Evolutionary conservation across 345 rosid genomes (phyloP).

Genomic region (Cardamine chenopodiifolia): DNA sequence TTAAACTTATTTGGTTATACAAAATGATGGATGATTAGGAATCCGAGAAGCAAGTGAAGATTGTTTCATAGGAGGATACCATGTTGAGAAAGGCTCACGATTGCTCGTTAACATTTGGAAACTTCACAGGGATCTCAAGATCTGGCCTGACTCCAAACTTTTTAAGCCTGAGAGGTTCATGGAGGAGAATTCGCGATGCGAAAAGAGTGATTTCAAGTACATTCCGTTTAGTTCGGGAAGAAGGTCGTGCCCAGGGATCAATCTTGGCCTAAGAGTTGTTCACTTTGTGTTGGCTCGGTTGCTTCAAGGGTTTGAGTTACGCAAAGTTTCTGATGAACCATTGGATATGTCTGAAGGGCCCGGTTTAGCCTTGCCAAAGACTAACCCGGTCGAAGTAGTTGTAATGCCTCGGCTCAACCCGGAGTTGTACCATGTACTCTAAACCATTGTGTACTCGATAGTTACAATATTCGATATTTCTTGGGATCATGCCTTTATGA

Average conservation of each 20-base stretch:
- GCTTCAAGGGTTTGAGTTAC: conserved; percentile 53
- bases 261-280: conserved; percentile 48
- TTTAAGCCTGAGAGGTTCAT: conserved; percentile 61
- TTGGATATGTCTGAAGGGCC: conserved; percentile 57
- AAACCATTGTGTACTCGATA: neutral
- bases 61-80: conserved; percentile 49
- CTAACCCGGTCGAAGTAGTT: conserved; percentile 46
- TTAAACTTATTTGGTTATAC: neutral
- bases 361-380: conserved; percentile 53
- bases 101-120: conserved; percentile 60
- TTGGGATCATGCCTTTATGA: neutral
- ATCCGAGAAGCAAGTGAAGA: conserved; percentile 55
- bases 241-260: conserved; percentile 61
- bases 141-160: conserved; percentile 47
- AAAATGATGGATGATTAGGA: conserved; percentile 33
- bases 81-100: conserved; percentile 54
- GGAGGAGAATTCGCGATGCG: conserved; percentile 29
- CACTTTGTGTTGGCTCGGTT: conserved; percentile 52
- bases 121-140: conserved; percentile 58
- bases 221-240: conserved; percentile 59
- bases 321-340: neutral
- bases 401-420: conserved; percentile 48
- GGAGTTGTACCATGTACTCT: conserved; percentile 37
- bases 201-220: conserved; percentile 38
- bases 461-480: neutral